A percentile compares a stretch with the other conserved stretches of the same genome.
Conservation (phyloP, 164 flowering plant species). For the Berberis thunbergii region DNA sequence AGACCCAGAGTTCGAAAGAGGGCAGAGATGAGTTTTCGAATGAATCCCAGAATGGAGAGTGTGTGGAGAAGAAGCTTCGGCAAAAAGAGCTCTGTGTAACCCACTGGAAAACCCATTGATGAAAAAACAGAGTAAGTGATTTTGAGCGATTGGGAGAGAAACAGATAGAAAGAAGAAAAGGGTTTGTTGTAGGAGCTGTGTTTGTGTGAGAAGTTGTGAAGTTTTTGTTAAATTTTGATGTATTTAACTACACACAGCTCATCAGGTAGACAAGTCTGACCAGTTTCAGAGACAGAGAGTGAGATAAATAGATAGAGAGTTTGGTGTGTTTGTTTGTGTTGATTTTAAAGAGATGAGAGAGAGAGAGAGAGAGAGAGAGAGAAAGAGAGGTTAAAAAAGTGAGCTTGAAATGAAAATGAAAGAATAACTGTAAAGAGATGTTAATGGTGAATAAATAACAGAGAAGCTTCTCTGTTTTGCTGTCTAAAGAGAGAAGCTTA, state of each 20-base stretch:
- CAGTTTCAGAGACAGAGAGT: not conserved
- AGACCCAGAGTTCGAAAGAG: slow-evolving; percentile 47
- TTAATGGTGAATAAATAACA: not conserved
- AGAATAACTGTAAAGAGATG: slow-evolving; percentile 11
- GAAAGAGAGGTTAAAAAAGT: slow-evolving; percentile 6
- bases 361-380: slow-evolving; percentile 5
- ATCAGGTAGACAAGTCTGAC: slow-evolving; percentile 13
- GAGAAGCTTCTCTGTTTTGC: slow-evolving; percentile 2
- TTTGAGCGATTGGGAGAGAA: not conserved
- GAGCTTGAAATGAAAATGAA: not conserved
- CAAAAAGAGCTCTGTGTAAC: slow-evolving; percentile 66
- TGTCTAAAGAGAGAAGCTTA: not conserved
- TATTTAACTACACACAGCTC: slow-evolving; percentile 7
- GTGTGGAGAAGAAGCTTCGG: slow-evolving; percentile 55
- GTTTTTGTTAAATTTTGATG: not conserved
- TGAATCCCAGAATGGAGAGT: slow-evolving; percentile 46
- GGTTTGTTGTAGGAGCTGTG: too few species aligned
- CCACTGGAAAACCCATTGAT: slow-evolving; percentile 83
- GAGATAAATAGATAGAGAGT: not conserved
- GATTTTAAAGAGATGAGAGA: slow-evolving; percentile 1
- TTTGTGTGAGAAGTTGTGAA: not conserved
- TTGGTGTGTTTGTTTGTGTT: not conserved
- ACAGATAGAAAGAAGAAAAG: not conserved
- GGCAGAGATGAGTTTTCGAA: slow-evolving; percentile 34
- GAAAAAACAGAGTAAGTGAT: not conserved